These are phyloP conservation scores for Ophiostoma ulmi DNA, from an alignment of 2,329 filamentous ascomycete species.

Conservation along the genomic window DNA sequence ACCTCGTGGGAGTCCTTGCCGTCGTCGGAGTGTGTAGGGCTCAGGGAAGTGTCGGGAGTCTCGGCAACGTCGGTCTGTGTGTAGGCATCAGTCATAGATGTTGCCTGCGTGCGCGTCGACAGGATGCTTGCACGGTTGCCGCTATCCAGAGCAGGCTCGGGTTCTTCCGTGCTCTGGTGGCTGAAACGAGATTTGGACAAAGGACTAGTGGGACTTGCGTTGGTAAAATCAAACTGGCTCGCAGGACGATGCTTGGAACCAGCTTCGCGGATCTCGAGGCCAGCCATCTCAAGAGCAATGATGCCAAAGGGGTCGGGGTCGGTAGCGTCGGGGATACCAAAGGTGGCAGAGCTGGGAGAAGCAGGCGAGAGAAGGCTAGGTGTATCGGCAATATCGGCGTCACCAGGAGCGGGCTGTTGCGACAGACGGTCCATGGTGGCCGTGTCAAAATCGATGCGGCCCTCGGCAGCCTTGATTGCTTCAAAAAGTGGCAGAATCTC, in stretches of 20 bases:
- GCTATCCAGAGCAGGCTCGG: conserved; percentile 50
- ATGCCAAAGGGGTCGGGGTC: conserved; percentile 93
- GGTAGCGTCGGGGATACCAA: conserved; percentile 71
- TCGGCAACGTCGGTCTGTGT: conserved; percentile 51
- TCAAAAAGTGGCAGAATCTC: conserved; percentile 63
- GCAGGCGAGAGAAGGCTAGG: conserved; percentile 35
- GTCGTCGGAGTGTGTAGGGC: conserved; percentile 47
- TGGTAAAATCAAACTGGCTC: conserved; percentile 72
- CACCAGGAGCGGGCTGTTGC: conserved; percentile 67
- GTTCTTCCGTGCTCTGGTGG: conserved; percentile 64
- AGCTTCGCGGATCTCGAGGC: conserved; percentile 85
- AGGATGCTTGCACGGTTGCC: conserved; percentile 72
- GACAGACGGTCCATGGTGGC: conserved; percentile 59
- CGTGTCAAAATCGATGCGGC: conserved; percentile 68
- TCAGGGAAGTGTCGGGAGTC: conserved; percentile 53
- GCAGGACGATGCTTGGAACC: conserved; percentile 67
- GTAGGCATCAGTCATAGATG: conserved; percentile 63
- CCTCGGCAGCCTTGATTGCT: conserved; percentile 83
- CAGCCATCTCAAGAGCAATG: conserved; percentile 82
- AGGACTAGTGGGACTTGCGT: conserved; percentile 70
- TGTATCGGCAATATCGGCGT: conserved; percentile 53
- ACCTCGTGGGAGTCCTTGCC: conserved; percentile 35
- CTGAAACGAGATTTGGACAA: conserved; percentile 50
- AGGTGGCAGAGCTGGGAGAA: conserved; percentile 38
- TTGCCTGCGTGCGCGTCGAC: conserved; percentile 63